Conservation (phyloP, 192 early-diverging fungal species). For the Backusella tuberculispora region DNA sequence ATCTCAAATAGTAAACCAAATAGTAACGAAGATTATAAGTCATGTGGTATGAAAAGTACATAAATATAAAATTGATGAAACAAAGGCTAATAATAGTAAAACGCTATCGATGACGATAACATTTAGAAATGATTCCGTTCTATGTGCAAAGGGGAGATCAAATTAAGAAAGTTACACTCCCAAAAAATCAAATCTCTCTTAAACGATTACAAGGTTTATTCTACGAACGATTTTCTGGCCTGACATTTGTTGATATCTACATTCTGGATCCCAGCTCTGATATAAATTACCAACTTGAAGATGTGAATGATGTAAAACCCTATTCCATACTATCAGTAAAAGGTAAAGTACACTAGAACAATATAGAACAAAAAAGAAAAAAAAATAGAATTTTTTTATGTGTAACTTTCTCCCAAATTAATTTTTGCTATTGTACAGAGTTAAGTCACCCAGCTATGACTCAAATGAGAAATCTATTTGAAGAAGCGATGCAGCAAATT, state of each 20-base stretch:
- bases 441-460: background rate
- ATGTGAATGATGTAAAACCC: constrained; percentile 57
- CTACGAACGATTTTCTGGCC: constrained; percentile 65
- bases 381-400: background rate
- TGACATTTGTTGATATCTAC: constrained; percentile 59
- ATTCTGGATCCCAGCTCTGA: constrained; percentile 53
- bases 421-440: background rate
- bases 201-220: constrained; percentile 61
- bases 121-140: constrained; percentile 28
- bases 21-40: background rate
- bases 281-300: constrained; percentile 68
- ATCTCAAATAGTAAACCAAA: constrained; percentile 3
- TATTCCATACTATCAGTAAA: constrained; percentile 51
- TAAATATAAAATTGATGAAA: no score
- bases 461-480: background rate
- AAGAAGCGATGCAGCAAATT: background rate
- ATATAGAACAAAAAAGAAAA: background rate
- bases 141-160: constrained; percentile 63
- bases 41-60: background rate
- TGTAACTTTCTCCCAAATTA: background rate
- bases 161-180: constrained; percentile 53
- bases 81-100: no score
- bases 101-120: background rate
- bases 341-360: background rate
- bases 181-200: constrained; percentile 47